phyloP scores from a whole-genome alignment of 495 filamentous ascomycete species.

The Choiromyces venosus region DNA sequence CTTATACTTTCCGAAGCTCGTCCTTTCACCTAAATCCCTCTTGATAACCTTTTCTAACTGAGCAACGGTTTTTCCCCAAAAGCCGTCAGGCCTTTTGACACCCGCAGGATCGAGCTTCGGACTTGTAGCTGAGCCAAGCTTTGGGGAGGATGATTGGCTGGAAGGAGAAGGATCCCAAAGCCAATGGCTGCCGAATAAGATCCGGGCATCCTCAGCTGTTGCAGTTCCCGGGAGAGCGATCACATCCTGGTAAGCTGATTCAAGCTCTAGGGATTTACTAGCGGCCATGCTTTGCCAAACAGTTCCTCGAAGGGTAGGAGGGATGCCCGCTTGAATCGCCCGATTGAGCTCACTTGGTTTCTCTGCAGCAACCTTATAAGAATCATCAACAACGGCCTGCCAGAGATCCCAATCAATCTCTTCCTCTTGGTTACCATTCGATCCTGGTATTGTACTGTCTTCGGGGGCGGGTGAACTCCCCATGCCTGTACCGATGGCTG shows the following conservation, averaged over 20 bases:
- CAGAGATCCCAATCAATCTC: constrained; percentile 93
- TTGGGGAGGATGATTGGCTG: constrained; percentile 53
- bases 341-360: constrained; percentile 81
- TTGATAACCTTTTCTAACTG: constrained; percentile 90
- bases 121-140: constrained; percentile 59
- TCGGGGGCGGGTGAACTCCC: not conserved
- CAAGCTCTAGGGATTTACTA: constrained; percentile 84
- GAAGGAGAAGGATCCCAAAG: constrained; percentile 73
- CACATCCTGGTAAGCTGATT: constrained; percentile 79
- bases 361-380: constrained; percentile 73
- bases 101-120: constrained; percentile 61
- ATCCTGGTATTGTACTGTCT: not conserved
- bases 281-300: constrained; percentile 97
- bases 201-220: constrained; percentile 61
- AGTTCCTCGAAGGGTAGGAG: constrained; percentile 86
- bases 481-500: not conserved
- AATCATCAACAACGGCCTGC: constrained; percentile 92
- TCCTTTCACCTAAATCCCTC: constrained; percentile 82
- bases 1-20: constrained; percentile 77
- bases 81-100: constrained; percentile 68
- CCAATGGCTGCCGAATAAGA: constrained; percentile 72
- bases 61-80: constrained; percentile 58
- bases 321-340: constrained; percentile 89
- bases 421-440: constrained; percentile 27
- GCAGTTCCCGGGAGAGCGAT: constrained; percentile 68